Evolutionary conservation across 441 rosid species (phyloP), one percentile per base, ranked within the genome.

Genomic region (Pelargonium australe): DNA sequence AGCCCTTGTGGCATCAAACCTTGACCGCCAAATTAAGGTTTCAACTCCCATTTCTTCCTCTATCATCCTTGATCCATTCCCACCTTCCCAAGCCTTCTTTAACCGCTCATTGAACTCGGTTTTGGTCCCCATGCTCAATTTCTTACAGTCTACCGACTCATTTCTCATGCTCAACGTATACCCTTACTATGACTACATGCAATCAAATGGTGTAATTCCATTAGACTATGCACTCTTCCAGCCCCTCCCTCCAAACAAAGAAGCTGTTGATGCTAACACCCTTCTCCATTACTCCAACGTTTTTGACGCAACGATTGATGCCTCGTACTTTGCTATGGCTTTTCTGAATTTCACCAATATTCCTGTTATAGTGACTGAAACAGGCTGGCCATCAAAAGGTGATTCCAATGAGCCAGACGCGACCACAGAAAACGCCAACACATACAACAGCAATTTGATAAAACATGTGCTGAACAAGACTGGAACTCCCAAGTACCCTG

Each of bases 121-220:
- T 43, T 47, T 69, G 67, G 72, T 69, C 60, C 72, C 72, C 43
- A 25, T 69, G 72, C 66, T 69, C 25, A 23, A 31, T 28, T 69
- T 69, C 65, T 43, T 69, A 37, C 72, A 69, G 17, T 60, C 72
- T 11, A 61, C 72, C 1, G 66, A 66, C 16, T 69, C 72, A 0
- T 69, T 57, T 47, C 61, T 69, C 3, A 62, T 69, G 72, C 67
- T 69, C 60, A 69, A 69, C 7, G 60, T 69, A 13, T 69, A 69
- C 37, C 72, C 72, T 12, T 69, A 69, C 66, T 69, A 69, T 0
- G 72, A 69, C 66, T 69, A 69, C 40, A 69, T 69, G 72, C 72
- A 60, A 31, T 60, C 72, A 16, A 69, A 62, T 23, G 72, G 72
- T 7, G 41, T 60, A 8, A 69, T 69, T 41, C 72, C 66, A 49